phyloP scores from a whole-genome alignment of 2,329 filamentous ascomycete genomes.

The Aureobasidium pullulans region DNA sequence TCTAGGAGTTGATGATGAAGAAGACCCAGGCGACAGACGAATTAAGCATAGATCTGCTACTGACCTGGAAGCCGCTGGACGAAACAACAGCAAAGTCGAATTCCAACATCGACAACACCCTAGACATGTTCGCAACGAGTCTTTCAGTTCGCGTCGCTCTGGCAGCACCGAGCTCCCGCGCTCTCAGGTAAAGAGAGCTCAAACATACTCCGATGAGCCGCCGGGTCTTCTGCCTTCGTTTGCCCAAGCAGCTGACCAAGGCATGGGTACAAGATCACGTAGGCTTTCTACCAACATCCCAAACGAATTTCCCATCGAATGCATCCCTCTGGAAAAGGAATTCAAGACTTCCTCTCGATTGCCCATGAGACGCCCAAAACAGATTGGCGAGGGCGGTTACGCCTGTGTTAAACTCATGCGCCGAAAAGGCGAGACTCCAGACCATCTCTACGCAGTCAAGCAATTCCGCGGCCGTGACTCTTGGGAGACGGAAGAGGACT shows the following conservation, averaged over 20 bases:
- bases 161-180: conserved; percentile 10
- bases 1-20: neutral
- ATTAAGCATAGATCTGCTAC: conserved; percentile 9
- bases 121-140: conserved; percentile 5
- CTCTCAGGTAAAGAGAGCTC: neutral
- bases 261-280: conserved; percentile 29
- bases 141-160: conserved; percentile 9
- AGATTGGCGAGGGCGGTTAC: conserved; percentile 73
- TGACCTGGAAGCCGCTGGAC: neutral
- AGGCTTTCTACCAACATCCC: conserved; percentile 26
- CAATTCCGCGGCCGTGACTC: conserved; percentile 70
- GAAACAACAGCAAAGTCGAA: neutral
- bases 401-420: conserved; percentile 77
- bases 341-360: conserved; percentile 18
- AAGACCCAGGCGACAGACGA: neutral
- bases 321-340: conserved; percentile 37
- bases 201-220: neutral
- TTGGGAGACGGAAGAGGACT: conserved; percentile 61
- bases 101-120: neutral
- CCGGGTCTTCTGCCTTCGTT: conserved; percentile 6
- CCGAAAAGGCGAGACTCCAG: conserved; percentile 33
- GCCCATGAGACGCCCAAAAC: conserved; percentile 63
- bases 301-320: conserved; percentile 25
- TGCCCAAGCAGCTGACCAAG: conserved; percentile 21
- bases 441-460: conserved; percentile 75